These are phyloP conservation scores for Telopea speciosissima DNA, from an alignment of 177 flowering plant species.

Conservation along the genomic window DNA sequence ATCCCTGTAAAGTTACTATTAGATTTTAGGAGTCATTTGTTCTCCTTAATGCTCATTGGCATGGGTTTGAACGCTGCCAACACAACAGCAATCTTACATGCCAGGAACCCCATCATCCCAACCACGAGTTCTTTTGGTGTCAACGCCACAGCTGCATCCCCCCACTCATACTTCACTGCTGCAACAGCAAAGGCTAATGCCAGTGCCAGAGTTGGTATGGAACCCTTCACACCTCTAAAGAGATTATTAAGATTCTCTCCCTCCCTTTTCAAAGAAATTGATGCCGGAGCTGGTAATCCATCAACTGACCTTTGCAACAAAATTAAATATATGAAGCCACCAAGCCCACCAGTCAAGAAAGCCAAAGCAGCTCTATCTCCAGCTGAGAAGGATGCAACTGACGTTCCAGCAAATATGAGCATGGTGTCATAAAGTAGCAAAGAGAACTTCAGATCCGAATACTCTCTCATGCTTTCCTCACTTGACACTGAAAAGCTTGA, in stretches of 20 bases:
- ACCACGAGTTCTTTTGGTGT: conserved; percentile 56
- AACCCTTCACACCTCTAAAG: conserved; percentile 35
- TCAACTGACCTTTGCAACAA: conserved; percentile 80
- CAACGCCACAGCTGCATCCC: conserved; percentile 21
- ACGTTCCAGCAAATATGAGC: conserved; percentile 52
- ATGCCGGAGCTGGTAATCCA: conserved; percentile 41
- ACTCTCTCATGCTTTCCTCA: conserved; percentile 81
- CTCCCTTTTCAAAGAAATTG: conserved; percentile 11
- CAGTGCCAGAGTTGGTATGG: conserved; percentile 44
- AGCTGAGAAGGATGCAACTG: conserved; percentile 29
- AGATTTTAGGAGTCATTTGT: conserved; percentile 12
- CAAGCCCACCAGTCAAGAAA: conserved; percentile 59
- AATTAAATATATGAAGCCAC: conserved; percentile 67
- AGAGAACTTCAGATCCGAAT: conserved; percentile 66
- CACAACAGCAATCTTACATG: conserved; percentile 72
- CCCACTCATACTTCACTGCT: conserved; percentile 39
- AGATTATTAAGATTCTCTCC: conserved; percentile 13
- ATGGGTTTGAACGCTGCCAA: conserved; percentile 76
- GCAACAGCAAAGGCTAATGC: conserved; percentile 31
- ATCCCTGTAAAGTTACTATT: background rate
- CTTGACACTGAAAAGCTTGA: conserved; percentile 21
- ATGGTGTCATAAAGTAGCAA: conserved; percentile 62
- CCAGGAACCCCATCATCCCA: conserved; percentile 73
- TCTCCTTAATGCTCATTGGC: conserved; percentile 24
- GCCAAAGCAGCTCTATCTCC: conserved; percentile 51